Conservation (phyloP, 345 rosid species). For the Sisymbrium altissimum region DNA sequence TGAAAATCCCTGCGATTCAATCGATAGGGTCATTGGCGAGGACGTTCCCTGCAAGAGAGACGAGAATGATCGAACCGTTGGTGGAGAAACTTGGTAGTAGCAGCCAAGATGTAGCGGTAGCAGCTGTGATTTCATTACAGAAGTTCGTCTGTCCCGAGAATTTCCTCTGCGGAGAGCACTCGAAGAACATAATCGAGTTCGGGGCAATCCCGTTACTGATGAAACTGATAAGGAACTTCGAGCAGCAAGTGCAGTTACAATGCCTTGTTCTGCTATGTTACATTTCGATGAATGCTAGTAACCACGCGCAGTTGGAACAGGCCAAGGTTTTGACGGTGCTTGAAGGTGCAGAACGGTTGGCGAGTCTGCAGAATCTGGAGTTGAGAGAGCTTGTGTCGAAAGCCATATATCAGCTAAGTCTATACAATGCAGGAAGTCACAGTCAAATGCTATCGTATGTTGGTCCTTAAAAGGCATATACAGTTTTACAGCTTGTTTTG, state of each 20-base stretch:
- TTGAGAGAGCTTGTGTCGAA: slow-evolving; percentile 59
- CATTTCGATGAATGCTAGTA: slow-evolving; percentile 62
- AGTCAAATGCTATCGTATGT: slow-evolving; percentile 47
- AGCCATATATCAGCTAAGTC: slow-evolving; percentile 61
- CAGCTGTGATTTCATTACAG: slow-evolving; percentile 69
- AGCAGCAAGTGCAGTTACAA: slow-evolving; percentile 49
- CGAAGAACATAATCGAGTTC: slow-evolving; percentile 64
- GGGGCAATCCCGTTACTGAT: slow-evolving; percentile 53
- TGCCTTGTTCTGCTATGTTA: slow-evolving; percentile 69
- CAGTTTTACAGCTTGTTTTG: slow-evolving; percentile 1
- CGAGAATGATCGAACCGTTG: slow-evolving; percentile 62
- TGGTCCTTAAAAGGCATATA: slow-evolving; percentile 19
- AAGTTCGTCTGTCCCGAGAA: slow-evolving; percentile 66
- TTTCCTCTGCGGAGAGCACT: slow-evolving; percentile 56
- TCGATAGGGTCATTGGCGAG: slow-evolving; percentile 80
- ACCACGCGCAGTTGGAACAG: slow-evolving; percentile 55
- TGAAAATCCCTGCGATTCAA: slow-evolving; percentile 63
- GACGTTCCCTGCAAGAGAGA: slow-evolving; percentile 87
- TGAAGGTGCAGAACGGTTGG: slow-evolving; percentile 63
- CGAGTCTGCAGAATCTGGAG: slow-evolving; percentile 55
- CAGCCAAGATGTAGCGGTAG: slow-evolving; percentile 59
- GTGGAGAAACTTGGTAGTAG: slow-evolving; percentile 52
- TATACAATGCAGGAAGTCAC: slow-evolving; percentile 54
- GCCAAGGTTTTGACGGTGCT: slow-evolving; percentile 76
- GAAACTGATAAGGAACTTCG: slow-evolving; percentile 60